Evolutionary conservation across 495 filamentous ascomycete species (phyloP), one percentile per base, ranked within the genome.

Genomic region (Cercophora samala): DNA sequence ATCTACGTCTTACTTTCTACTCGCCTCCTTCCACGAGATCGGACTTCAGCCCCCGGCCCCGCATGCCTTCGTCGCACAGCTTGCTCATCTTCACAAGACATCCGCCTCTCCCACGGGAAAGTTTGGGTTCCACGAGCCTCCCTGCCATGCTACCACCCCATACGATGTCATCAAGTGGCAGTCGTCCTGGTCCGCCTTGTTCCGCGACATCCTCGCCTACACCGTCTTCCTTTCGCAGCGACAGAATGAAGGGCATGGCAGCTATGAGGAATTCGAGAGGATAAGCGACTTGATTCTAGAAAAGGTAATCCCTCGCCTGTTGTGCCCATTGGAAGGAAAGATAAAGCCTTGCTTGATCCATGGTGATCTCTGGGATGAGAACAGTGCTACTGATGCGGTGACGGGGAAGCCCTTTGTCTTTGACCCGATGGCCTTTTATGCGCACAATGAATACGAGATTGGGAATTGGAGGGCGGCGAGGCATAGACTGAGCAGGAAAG

Each of bases 41-140:
- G 37, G 37, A 46, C 37, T 46, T 46, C 37, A 46, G 13, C 0
- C 37, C 8, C 37, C 37, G 2, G 15, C 37, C 8, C 11, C 9
- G 37, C 9, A 11, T 3, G 37, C 37, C 8, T 46, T 46, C 37
- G 37, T 46, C 15, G 8, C 15, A 5, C 0, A 46, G 11, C 37
- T 46, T 9, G 37, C 37, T 17, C 9, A 46, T 17, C 37, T 46
- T 13, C 37, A 46, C 37, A 46, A 46, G 15, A 46, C 37, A 46
- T 46, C 73, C 24, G 65, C 18, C 8, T 85, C 83, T 5, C 84
- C 83, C 1, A 81, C 72, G 17, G 80, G 79, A 0, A 80, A 80
- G 65, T 87, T 83, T 66, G 84, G 84, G 0, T 86, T 86, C 66
- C 80, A 83, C 56, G 64, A 79, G 75, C 77, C 32, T 73, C 77